Evolutionary conservation across 1,284 basidiomycete species (phyloP).

Genomic region (Earliella scabrosa): DNA sequence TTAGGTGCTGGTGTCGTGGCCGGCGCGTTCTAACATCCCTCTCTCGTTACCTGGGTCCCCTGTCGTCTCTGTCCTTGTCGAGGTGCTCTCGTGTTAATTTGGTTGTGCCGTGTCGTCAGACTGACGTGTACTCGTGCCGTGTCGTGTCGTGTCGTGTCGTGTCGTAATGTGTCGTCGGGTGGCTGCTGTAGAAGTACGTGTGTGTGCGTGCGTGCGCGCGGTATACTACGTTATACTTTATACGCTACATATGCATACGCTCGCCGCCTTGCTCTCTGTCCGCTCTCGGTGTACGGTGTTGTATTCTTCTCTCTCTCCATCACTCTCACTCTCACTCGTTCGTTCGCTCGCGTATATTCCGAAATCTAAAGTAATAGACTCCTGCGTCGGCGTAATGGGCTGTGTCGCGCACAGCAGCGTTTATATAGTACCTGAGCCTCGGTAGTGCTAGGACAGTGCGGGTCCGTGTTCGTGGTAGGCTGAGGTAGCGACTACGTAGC

Average conservation of each 20-base stretch:
- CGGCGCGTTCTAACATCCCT: background rate
- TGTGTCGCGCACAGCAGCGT: background rate
- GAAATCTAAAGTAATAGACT: conserved; percentile 29
- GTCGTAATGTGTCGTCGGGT: conserved; percentile 24
- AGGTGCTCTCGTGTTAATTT: conserved; percentile 24
- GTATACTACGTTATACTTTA: conserved; percentile 21
- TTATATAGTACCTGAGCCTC: too few relatives aligned
- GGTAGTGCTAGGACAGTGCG: too few relatives aligned
- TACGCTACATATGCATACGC: conserved; percentile 21
- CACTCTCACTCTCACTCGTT: too few relatives aligned
- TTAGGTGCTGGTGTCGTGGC: background rate
- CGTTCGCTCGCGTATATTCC: conserved; percentile 33
- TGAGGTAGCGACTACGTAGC: too few relatives aligned
- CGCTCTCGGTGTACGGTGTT: conserved; percentile 30
- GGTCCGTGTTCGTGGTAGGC: too few relatives aligned
- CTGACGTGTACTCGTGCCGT: conserved; percentile 20
- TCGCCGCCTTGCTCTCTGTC: conserved; percentile 29
- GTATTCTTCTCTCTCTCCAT: too few relatives aligned
- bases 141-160: conserved; percentile 23
- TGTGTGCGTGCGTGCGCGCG: conserved; percentile 17
- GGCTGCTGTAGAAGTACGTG: conserved; percentile 20
- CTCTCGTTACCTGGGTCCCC: background rate
- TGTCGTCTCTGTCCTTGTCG: conserved; percentile 12
- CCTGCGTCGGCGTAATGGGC: conserved; percentile 16
- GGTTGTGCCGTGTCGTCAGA: conserved; percentile 15